These are phyloP conservation scores for Aspergillus calidoustus DNA, from an alignment of 2,329 filamentous ascomycete species.

Conservation along the genomic window DNA sequence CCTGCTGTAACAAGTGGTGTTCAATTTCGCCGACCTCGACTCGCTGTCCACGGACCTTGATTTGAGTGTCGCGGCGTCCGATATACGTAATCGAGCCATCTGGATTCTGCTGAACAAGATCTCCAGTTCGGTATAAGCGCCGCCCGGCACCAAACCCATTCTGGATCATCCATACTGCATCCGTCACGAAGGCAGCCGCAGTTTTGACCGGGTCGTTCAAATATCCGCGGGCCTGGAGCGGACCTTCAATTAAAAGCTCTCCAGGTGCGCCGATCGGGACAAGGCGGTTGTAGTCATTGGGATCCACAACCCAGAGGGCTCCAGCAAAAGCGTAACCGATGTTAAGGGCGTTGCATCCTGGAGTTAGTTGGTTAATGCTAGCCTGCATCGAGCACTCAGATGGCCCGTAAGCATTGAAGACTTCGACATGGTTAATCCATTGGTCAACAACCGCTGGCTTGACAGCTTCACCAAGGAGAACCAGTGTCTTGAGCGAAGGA, in stretches of 20 bases:
- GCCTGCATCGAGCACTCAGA: constrained; percentile 32
- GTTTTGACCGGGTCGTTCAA: constrained; percentile 19
- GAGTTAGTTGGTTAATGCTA: constrained; percentile 12
- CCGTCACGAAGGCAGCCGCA: constrained; percentile 16
- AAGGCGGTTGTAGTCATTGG: constrained; percentile 17
- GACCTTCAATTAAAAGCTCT: constrained; percentile 22
- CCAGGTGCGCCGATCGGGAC: constrained; percentile 23
- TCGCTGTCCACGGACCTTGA: constrained; percentile 24
- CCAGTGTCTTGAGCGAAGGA: constrained; percentile 18
- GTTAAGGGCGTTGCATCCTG: constrained; percentile 17
- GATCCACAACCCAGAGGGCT: constrained; percentile 20
- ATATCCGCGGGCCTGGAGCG: constrained; percentile 19
- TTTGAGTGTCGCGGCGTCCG: constrained; percentile 20
- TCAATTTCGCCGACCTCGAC: constrained; percentile 24
- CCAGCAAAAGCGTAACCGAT: constrained; percentile 20
- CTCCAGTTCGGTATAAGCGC: constrained; percentile 22
- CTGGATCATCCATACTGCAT: constrained; percentile 11
- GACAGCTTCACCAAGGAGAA: constrained; percentile 18
- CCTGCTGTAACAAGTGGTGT: constrained; percentile 13
- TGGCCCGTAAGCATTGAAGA: constrained; percentile 38
- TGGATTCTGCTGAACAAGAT: constrained; percentile 19
- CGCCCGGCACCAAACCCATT: neutral
- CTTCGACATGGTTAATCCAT: constrained; percentile 23
- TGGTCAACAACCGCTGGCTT: constrained; percentile 14
- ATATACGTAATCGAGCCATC: constrained; percentile 20